Base-by-base conservation (phyloP, 2,329 filamentous ascomycete genomes). In the Chrysosporium keratinophilum region DNA sequence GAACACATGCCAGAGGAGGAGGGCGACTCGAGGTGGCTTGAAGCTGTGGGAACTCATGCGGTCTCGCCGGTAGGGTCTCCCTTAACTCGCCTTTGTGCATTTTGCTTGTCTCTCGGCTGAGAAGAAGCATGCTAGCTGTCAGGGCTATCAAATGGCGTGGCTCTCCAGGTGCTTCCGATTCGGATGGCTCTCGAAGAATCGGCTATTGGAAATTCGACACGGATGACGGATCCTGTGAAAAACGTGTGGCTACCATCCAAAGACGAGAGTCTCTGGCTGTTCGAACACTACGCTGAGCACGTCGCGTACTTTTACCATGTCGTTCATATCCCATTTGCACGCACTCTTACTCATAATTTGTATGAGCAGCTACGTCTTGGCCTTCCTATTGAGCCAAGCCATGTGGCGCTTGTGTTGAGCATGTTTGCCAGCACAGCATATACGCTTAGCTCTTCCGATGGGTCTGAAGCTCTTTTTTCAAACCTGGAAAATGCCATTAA, bases 241-340 rank as follows among this genome's bases (percentile, higher is more conserved):
- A 45, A 23, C 28, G 43, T 14, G 23, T 45, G 43, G 14, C 52
- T 71, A 0, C 69, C 69, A 0, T 23, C 60, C 0, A 61, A 65
- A 19, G n/a, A 58, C 4, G 64, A 70, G 46, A 62, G 67, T 2
- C 20, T 63, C 14, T 35, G 56, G 5, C 58, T 71, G 0, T 62
- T 71, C 20, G 59, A 61, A 7, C 66, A 65, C 49, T 72, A 71
- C 48, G 58, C 58, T n/a, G 52, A 59, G 1, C 62, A 68, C 39
- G 61, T 71, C 37, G 62, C 66, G 49, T 67, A 64, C 23, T 60
- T 69, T 3, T 70, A 71, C 52, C 68, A 70, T 57, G 57, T 71
- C 12, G 59, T 71, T 9, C 59, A 61, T 41, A 61, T 69, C 0
- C 61, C 64, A 0, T 54, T 44, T 17, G 61, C 65, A 0, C 58